Percentiles rank a stretch among this genome's conserved stretches.
These are phyloP conservation scores for Suillus occidentalis DNA, from an alignment of 768 basidiomycete species.

Conservation along the genomic window DNA sequence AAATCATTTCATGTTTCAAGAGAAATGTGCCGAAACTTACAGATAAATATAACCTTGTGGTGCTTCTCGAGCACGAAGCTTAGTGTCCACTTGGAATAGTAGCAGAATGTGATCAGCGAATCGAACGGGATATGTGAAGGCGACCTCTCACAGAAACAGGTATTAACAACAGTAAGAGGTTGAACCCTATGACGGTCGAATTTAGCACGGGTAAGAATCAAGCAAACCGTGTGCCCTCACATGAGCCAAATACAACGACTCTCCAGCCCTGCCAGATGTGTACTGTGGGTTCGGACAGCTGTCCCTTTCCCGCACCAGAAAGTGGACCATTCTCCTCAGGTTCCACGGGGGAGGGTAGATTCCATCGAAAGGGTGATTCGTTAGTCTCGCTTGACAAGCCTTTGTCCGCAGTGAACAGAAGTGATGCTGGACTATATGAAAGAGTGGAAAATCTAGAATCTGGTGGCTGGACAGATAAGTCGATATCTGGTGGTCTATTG, in stretches of 20 bases:
- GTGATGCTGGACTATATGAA: constrained; percentile 23
- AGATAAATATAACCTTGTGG: constrained; percentile 58
- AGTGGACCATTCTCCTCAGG: constrained; percentile 8
- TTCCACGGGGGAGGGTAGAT: constrained; percentile 21
- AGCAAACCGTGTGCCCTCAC: constrained; percentile 34
- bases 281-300: constrained; percentile 10
- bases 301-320: constrained; percentile 2
- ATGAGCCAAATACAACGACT: constrained; percentile 54
- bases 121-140: neutral
- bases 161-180: constrained; percentile 62
- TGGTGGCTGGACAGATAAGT: constrained; percentile 10
- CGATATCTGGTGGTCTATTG: neutral
- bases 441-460: constrained; percentile 25
- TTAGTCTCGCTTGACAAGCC: constrained; percentile 20
- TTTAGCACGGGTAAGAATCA: neutral
- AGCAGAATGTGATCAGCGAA: neutral
- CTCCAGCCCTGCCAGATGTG: constrained; percentile 51
- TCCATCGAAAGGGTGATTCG: constrained; percentile 34
- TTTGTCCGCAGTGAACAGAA: constrained; percentile 23
- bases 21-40: constrained; percentile 39
- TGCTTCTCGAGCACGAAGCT: constrained; percentile 47
- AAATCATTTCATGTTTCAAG: neutral
- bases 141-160: constrained; percentile 59
- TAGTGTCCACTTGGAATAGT: constrained; percentile 50
- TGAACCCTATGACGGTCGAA: constrained; percentile 55